Conservation (phyloP, 2,329 filamentous ascomycete species). For the Coleophoma cylindrospora region DNA sequence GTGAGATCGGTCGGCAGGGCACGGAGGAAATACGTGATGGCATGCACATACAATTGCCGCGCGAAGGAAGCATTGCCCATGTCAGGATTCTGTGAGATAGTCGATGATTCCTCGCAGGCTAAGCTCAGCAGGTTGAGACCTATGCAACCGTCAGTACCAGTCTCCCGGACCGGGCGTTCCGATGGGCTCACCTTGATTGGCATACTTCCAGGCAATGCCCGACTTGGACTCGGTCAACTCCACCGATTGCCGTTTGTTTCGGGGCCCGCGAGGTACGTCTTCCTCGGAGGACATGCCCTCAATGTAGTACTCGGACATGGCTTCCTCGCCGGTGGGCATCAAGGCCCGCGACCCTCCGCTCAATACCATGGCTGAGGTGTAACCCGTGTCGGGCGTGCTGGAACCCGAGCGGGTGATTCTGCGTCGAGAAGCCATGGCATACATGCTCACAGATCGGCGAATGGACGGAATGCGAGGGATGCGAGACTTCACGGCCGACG, state of each 20-base stretch:
- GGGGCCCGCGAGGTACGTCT: slow-evolving; percentile 3
- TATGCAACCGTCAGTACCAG: slow-evolving; percentile 13
- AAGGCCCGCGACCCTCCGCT: slow-evolving; percentile 2
- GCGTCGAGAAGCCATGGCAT: slow-evolving; percentile 8
- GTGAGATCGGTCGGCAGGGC: slow-evolving; percentile 55
- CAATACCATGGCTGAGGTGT: slow-evolving; percentile 17
- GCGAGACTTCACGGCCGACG: slow-evolving; percentile 44
- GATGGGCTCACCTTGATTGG: slow-evolving; percentile 37
- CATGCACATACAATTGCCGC: slow-evolving; percentile 59
- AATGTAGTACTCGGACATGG: slow-evolving; percentile 9
- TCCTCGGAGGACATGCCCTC: slow-evolving; percentile 15
- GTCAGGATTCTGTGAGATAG: slow-evolving; percentile 19
- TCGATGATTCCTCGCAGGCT: slow-evolving; percentile 38
- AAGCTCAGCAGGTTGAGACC: slow-evolving; percentile 41
- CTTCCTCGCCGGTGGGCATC: slow-evolving; percentile 5
- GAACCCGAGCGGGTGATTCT: slow-evolving; percentile 19
- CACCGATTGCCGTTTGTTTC: slow-evolving; percentile 1
- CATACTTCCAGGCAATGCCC: slow-evolving; percentile 46
- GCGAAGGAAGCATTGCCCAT: slow-evolving; percentile 40
- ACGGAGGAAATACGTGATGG: slow-evolving; percentile 57
- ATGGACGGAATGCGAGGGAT: slow-evolving; percentile 47
- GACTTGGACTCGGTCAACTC: slow-evolving; percentile 19
- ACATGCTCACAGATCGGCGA: slow-evolving; percentile 31
- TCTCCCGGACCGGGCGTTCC: neutral
- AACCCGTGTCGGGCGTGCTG: slow-evolving; percentile 17